phyloP scores from a whole-genome alignment of 257 asterid genomes.

The Nyctanthes arbortristis region DNA sequence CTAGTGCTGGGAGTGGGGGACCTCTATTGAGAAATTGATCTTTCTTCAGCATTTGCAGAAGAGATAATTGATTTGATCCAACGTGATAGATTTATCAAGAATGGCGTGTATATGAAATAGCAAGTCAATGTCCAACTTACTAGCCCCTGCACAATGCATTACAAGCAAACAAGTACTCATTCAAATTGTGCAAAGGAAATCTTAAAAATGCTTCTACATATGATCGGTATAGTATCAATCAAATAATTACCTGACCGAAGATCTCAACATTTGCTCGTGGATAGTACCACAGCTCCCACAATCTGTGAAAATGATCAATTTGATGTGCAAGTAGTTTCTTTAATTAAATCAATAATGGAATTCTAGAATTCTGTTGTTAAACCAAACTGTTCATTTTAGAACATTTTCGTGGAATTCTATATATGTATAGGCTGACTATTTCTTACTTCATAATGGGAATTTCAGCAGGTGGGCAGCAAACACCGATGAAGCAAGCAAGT shows the following conservation, averaged over 20 bases:
- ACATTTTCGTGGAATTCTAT: too few relatives aligned
- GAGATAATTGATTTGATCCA: conserved; percentile 42
- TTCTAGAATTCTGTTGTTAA: too few relatives aligned
- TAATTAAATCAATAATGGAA: too few relatives aligned
- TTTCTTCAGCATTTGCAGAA: conserved; percentile 21
- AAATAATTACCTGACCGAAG: conserved; percentile 62
- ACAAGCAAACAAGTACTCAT: background rate
- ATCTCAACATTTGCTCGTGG: conserved; percentile 67
- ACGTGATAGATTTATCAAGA: conserved; percentile 64
- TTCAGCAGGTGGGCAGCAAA: conserved; percentile 71
- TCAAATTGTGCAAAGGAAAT: too few relatives aligned
- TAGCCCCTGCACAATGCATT: conserved; percentile 48
- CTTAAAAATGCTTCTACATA: too few relatives aligned
- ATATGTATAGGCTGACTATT: too few relatives aligned
- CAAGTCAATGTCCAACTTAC: conserved; percentile 73
- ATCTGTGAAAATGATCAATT: conserved; percentile 41
- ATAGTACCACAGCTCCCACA: conserved; percentile 73
- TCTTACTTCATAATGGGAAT: conserved; percentile 64
- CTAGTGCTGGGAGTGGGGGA: background rate
- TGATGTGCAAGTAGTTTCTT: background rate
- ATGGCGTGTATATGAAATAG: conserved; percentile 67
- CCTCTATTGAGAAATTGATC: background rate
- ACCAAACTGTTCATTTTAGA: too few relatives aligned
- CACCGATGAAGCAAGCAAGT: conserved; percentile 58
- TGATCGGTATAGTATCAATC: too few relatives aligned